A percentile compares a stretch with the other conserved stretches of the same genome.
These are phyloP conservation scores for Hypocreales sp. DNA, from an alignment of 2,329 filamentous ascomycete genomes.

Conservation along the genomic window DNA sequence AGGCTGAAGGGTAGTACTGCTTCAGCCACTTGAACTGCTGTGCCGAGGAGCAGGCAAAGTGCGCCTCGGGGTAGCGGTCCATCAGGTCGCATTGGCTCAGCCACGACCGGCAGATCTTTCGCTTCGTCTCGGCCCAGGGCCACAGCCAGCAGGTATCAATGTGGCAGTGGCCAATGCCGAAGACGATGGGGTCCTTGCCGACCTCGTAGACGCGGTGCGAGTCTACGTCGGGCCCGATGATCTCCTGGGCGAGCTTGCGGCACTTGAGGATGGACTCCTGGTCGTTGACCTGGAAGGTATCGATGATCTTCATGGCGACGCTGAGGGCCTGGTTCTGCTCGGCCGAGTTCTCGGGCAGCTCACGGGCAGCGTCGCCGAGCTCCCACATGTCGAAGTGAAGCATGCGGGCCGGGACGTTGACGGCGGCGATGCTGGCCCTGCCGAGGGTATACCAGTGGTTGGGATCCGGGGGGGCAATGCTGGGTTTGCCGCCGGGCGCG, in stretches of 20 bases:
- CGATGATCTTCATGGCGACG: slow-evolving; percentile 76
- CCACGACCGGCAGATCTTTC: slow-evolving; percentile 92
- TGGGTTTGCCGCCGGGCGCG: slow-evolving; percentile 58
- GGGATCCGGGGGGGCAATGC: slow-evolving; percentile 78
- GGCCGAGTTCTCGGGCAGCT: slow-evolving; percentile 79
- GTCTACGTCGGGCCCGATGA: slow-evolving; percentile 68
- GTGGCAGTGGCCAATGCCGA: slow-evolving; percentile 87
- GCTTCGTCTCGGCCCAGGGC: slow-evolving; percentile 96
- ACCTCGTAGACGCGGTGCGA: slow-evolving; percentile 71
- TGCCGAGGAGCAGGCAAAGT: slow-evolving; percentile 84
- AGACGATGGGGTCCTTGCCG: slow-evolving; percentile 62
- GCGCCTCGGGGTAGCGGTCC: slow-evolving; percentile 86
- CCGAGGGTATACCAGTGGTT: slow-evolving; percentile 64
- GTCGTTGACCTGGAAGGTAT: slow-evolving; percentile 70
- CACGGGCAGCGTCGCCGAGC: slow-evolving; percentile 78
- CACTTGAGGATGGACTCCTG: slow-evolving; percentile 64
- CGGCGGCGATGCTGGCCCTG: slow-evolving; percentile 73
- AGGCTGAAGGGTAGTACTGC: slow-evolving; percentile 72
- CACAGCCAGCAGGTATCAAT: slow-evolving; percentile 98
- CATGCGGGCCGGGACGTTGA: slow-evolving; percentile 72
- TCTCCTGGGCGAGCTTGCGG: slow-evolving; percentile 69
- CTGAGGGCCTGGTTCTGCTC: slow-evolving; percentile 77
- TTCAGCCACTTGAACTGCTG: slow-evolving; percentile 99
- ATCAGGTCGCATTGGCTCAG: slow-evolving; percentile 92
- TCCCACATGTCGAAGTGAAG: slow-evolving; percentile 93